A percentile compares a stretch with the other conserved stretches of the same genome.
phyloP scores from a whole-genome alignment of 1,139 yeast species.

The Groenewaldozyma auringiensis region DNA sequence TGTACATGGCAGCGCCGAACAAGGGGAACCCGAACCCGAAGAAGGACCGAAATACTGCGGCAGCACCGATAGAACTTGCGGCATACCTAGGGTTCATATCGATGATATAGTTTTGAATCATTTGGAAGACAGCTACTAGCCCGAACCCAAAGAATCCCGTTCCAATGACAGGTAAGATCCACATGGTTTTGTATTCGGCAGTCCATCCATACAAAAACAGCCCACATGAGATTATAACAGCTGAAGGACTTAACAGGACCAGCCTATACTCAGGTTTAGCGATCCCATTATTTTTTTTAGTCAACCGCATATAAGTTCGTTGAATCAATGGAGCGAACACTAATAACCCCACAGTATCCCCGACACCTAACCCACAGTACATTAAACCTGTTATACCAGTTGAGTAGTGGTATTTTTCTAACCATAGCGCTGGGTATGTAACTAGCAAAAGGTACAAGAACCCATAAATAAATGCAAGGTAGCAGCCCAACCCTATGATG shows the following conservation, averaged over 20 bases:
- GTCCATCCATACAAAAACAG: conserved; percentile 61
- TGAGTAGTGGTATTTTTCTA: conserved; percentile 39
- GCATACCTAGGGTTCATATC: conserved; percentile 61
- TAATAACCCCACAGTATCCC: conserved; percentile 40
- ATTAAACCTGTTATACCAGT: conserved; percentile 49
- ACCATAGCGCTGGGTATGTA: conserved; percentile 49
- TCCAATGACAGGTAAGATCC: conserved; percentile 56
- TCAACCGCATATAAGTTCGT: conserved; percentile 32
- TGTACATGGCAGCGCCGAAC: conserved; percentile 30
- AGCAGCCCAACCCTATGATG: conserved; percentile 52
- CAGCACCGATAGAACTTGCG: conserved; percentile 52
- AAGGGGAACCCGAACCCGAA: conserved; percentile 47
- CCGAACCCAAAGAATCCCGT: conserved; percentile 50
- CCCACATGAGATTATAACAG: conserved; percentile 45
- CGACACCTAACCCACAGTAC: conserved; percentile 50
- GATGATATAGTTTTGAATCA: conserved; percentile 53
- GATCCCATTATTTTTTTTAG: conserved; percentile 41
- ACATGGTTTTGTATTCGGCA: conserved; percentile 39
- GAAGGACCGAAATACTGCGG: conserved; percentile 51
- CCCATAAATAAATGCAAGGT: conserved; percentile 59
- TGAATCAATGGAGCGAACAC: conserved; percentile 42
- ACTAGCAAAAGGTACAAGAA: conserved; percentile 55
- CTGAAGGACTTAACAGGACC: conserved; percentile 40
- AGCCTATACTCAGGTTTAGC: conserved; percentile 50
- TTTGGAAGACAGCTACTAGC: conserved; percentile 50